These are phyloP conservation scores for Boletellus sp. DNA, from an alignment of 768 basidiomycete species.

Conservation along the genomic window DNA sequence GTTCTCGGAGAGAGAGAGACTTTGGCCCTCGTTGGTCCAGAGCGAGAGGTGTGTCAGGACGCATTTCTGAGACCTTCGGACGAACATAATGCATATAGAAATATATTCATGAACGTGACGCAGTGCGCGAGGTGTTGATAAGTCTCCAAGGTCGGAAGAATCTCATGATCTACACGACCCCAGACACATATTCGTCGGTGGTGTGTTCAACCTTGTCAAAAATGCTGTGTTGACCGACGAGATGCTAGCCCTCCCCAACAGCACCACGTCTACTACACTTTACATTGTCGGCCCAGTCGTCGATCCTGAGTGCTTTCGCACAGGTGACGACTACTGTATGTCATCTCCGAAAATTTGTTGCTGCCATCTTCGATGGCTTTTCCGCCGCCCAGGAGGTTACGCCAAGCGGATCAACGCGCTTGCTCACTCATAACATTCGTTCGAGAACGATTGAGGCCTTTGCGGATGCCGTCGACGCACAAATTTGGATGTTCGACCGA, in stretches of 20 bases:
- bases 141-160: slow-evolving; percentile 70
- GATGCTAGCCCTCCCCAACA: slow-evolving; percentile 42
- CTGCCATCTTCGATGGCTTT: slow-evolving; percentile 41
- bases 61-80: background rate
- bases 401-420: slow-evolving; percentile 18
- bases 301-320: slow-evolving; percentile 59
- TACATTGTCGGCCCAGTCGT: slow-evolving; percentile 61
- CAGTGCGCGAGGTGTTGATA: slow-evolving; percentile 74
- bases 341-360: slow-evolving; percentile 61
- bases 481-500: slow-evolving; percentile 53
- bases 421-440: slow-evolving; percentile 23
- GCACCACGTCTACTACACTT: slow-evolving; percentile 64
- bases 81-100: slow-evolving; percentile 35
- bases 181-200: slow-evolving; percentile 33
- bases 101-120: slow-evolving; percentile 72
- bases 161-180: slow-evolving; percentile 43
- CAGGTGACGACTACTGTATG: slow-evolving; percentile 56
- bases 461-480: slow-evolving; percentile 64
- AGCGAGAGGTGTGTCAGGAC: slow-evolving; percentile 37
- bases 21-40: slow-evolving; percentile 38
- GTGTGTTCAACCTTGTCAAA: slow-evolving; percentile 13
- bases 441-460: slow-evolving; percentile 79
- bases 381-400: slow-evolving; percentile 14
- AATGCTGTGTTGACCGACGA: background rate
- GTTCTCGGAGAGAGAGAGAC: slow-evolving; percentile 37